A percentile compares a stretch with the other conserved stretches of the same genome.
phyloP scores from a whole-genome alignment of 345 rosid species.

The Eucalyptus lansdowneana region DNA sequence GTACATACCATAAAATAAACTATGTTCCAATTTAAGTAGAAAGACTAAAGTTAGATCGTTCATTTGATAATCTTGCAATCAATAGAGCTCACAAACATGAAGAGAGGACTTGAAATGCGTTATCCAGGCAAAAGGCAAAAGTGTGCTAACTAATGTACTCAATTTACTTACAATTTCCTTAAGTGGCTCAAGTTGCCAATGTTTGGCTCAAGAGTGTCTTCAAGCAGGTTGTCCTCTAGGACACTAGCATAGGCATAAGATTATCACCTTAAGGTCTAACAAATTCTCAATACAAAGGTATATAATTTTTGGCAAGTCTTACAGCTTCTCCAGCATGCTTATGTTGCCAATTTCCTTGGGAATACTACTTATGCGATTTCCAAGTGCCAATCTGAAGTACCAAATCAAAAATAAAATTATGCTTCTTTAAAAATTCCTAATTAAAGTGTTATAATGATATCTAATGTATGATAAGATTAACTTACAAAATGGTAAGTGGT shows the following conservation, averaged over 20 bases:
- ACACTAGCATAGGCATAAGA: conserved; percentile 12
- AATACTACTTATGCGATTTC: conserved; percentile 63
- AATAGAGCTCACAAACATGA: too few relatives aligned
- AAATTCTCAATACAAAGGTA: neutral
- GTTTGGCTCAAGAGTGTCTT: conserved; percentile 42
- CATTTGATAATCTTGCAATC: neutral
- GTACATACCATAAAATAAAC: neutral
- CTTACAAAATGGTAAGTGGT: conserved; percentile 45
- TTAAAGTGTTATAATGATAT: neutral
- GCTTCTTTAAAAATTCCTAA: neutral
- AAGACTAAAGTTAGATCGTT: neutral
- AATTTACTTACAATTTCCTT: conserved; percentile 28
- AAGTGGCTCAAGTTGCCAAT: conserved; percentile 55
- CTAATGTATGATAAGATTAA: neutral
- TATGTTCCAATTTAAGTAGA: neutral
- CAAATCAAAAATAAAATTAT: neutral
- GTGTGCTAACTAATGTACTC: neutral
- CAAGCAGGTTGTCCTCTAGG: conserved; percentile 47
- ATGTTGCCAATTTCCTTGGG: conserved; percentile 48
- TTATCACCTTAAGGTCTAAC: neutral
- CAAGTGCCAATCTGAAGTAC: conserved; percentile 24
- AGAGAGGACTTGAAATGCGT: too few relatives aligned
- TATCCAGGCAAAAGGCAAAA: neutral
- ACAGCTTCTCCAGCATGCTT: conserved; percentile 42
- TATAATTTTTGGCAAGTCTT: conserved; percentile 4